phyloP scores from a whole-genome alignment of 2,329 filamentous ascomycete genomes.

The Alternaria triticimaculans region DNA sequence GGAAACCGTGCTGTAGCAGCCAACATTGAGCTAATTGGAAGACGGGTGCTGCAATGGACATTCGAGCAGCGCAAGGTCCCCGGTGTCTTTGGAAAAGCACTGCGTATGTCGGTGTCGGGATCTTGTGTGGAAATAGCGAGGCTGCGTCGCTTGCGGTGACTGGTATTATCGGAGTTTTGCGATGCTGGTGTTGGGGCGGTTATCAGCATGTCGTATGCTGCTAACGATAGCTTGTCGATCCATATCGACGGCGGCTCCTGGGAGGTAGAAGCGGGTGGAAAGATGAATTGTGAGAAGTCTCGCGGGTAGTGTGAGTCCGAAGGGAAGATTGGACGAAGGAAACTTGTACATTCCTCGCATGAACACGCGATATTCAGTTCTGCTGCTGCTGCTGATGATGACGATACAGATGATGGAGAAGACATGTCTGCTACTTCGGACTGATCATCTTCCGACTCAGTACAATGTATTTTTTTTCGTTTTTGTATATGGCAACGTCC shows the following conservation, averaged over 20 bases:
- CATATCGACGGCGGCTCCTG: background rate
- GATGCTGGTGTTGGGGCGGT: background rate
- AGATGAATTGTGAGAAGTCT: background rate
- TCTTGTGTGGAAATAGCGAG: background rate
- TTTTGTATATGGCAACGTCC: background rate
- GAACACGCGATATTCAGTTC: conserved; percentile 20
- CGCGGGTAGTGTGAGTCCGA: background rate
- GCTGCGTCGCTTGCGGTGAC: background rate
- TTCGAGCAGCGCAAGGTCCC: conserved; percentile 4
- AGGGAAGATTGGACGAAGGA: conserved; percentile 12
- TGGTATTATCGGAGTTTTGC: background rate
- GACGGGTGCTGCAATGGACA: background rate
- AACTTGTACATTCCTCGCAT: conserved; percentile 19
- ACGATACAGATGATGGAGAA: conserved; percentile 2
- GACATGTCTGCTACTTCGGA: background rate
- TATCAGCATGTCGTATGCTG: background rate
- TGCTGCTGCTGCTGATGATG: background rate
- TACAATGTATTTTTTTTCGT: background rate
- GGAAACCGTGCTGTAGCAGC: background rate
- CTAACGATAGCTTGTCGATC: background rate
- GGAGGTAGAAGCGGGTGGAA: background rate
- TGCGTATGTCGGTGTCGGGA: background rate
- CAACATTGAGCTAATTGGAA: background rate
- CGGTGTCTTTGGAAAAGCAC: conserved; percentile 6
- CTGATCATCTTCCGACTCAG: background rate